Evolutionary conservation across 129 eudicot genomes (phyloP), one percentile per base, ranked within the genome.

Genomic region (Ambrosia artemisiifolia): DNA sequence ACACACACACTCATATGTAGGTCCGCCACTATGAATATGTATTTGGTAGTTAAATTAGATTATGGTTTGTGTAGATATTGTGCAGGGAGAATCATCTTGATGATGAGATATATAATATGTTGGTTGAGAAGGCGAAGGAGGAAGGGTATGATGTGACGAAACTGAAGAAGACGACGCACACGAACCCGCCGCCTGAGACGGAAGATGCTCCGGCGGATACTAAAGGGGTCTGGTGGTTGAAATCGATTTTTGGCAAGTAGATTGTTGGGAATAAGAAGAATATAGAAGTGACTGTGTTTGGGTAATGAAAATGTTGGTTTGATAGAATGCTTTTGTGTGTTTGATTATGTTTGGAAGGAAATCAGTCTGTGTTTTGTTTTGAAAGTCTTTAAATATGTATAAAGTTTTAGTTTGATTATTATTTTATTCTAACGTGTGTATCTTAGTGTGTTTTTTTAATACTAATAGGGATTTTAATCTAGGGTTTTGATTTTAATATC

Each of bases 211-310:
- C 96, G 1, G 63, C 77, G 62, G 95, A 93, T 36, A 80, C 85
- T 24, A 90, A 86, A 77, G 98, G 98, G 46, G 48, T 88, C 11
- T 94, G 98, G 98, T 94, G 98, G 98, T 24, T 88, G 48, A 90
- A 94, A 74, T 94, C 96, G 2, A 11, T 90, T 16, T 40, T 94
- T 0, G 98, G 98, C 8, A 90, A 71, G 44, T 89, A 71, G 61
- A 63, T n/a, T 0, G 44, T 3, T 11, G 8, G 11, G 28, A 12
- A 11, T 35, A 2, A 62, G 30, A 24, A 40, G 11, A 14, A 42
- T 44, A 40, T n/a, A 3, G 3, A 34, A 7, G 63, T 2, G 24
- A 7, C 40, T 35, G 9, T 6, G 24, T 70, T 38, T 12, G 20
- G 42, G 53, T 71, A 11, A 13, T 62, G 63, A 28, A 57, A 10